These are phyloP conservation scores for Penicillium turbatum DNA, from an alignment of 495 filamentous ascomycete species.

Conservation along the genomic window DNA sequence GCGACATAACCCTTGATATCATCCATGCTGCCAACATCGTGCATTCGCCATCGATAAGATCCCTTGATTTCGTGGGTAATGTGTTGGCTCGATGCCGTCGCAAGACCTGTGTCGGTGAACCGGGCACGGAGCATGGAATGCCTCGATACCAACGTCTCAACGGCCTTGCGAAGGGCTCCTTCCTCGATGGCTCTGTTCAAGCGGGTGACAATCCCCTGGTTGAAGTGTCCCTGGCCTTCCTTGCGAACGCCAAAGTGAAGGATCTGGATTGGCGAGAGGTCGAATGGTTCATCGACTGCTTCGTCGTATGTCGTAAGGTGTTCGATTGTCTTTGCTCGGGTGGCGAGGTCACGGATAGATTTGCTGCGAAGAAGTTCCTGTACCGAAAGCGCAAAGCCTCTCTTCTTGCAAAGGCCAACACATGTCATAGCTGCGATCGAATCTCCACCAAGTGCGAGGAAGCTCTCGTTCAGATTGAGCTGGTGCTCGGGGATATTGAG, in stretches of 20 bases:
- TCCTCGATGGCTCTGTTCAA: slow-evolving; percentile 48
- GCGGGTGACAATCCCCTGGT: slow-evolving; percentile 63
- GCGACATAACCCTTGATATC: slow-evolving; percentile 30
- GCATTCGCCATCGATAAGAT: slow-evolving; percentile 35
- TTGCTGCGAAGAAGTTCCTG: slow-evolving; percentile 46
- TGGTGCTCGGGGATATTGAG: slow-evolving; percentile 45
- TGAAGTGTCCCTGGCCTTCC: slow-evolving; percentile 63
- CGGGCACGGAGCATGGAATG: slow-evolving; percentile 75
- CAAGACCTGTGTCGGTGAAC: slow-evolving; percentile 37
- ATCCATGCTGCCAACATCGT: slow-evolving; percentile 20
- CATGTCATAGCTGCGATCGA: slow-evolving; percentile 69
- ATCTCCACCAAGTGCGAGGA: slow-evolving; percentile 63
- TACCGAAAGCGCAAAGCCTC: slow-evolving; percentile 52
- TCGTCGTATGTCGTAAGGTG: slow-evolving; percentile 36
- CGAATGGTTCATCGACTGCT: slow-evolving; percentile 48
- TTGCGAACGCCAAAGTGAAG: slow-evolving; percentile 58
- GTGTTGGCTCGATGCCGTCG: slow-evolving; percentile 31
- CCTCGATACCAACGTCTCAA: slow-evolving; percentile 55
- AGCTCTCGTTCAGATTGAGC: slow-evolving; percentile 53
- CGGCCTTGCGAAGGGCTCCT: slow-evolving; percentile 45
- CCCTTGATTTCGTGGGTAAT: slow-evolving; percentile 35
- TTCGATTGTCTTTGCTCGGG: slow-evolving; percentile 28
- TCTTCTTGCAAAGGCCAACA: slow-evolving; percentile 47
- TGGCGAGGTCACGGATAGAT: slow-evolving; percentile 42
- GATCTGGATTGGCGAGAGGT: slow-evolving; percentile 66